Evolutionary conservation across 1,284 basidiomycete genomes (phyloP), one percentile per base, ranked within the genome.

Genomic region (Austroboletus rostrupii): DNA sequence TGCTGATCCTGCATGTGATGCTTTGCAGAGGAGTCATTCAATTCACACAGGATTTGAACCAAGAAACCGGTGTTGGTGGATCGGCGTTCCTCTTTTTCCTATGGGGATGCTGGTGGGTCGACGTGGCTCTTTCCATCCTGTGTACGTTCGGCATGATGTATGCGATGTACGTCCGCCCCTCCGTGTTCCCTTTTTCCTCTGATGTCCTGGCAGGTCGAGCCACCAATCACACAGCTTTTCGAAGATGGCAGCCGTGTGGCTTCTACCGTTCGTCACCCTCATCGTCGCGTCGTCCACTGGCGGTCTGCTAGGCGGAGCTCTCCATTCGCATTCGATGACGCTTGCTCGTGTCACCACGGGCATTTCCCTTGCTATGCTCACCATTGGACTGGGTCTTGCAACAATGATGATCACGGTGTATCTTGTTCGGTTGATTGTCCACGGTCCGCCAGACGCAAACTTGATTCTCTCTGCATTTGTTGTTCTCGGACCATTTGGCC

Each of bases 81-180:
- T 55, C 44, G 1, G 50, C 60, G 10, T 80, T 82, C 56, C 72
- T 77, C 8, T 75, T 70, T 47, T 68, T 80, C 9, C 70, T 81
- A 5, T 80, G 81, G 73, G 78, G 65, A 9, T 67, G 83, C 31
- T 87, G 84, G 85, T 86, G 82, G 84, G 54, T 81, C 44, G 76
- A 81, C 55, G 69, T 72, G 0, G 53, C 70, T 1, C 52, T 78
- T 6, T 75, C 82, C 3, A 65, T 80, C 33, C 12, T 72, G 11
- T 71, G 78, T 54, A 76, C 76, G 44, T 74, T 83, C 44, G 81
- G 80, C 6, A 70, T 84, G 64, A 59, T 82, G 12, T 77, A 82
- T 57, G 62, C 73, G 9, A 82, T 83, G 77, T 77, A 53, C 51
- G 75, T 61, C 8, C 8, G n/a, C 19, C 2, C n/a, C 14, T 5